Percentiles rank a stretch among this genome's conserved stretches.
These are phyloP conservation scores for Aureobasidium zeae DNA, from an alignment of 2,329 filamentous ascomycete species.

Conservation along the genomic window DNA sequence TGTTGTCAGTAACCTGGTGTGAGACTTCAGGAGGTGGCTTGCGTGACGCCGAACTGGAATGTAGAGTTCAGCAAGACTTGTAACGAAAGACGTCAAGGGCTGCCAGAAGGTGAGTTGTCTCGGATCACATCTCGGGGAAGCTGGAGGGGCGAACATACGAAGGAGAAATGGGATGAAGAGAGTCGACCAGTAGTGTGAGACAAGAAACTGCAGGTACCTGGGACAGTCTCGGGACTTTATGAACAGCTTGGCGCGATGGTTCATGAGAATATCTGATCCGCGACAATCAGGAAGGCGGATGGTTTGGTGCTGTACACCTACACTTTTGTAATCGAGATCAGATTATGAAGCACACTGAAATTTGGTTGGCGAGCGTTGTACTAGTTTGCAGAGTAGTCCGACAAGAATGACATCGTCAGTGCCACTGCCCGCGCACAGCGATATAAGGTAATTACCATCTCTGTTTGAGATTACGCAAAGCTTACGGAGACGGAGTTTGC, in stretches of 20 bases:
- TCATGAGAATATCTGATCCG: not conserved
- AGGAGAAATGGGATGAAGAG: not conserved
- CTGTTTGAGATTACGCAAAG: slow-evolving; percentile 4
- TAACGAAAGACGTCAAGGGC: not conserved
- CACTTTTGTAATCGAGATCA: not conserved
- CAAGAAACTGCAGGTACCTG: slow-evolving; percentile 3
- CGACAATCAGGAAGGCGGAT: not conserved
- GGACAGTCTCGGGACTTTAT: not conserved
- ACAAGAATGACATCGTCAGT: not conserved
- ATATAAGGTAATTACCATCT: not conserved
- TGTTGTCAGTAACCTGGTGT: too few relatives aligned
- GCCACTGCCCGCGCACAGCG: not conserved
- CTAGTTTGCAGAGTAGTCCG: not conserved
- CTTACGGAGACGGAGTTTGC: not conserved
- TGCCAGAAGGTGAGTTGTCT: not conserved
- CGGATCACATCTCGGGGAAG: not conserved
- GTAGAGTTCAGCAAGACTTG: slow-evolving; percentile 4
- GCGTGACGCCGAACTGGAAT: slow-evolving; percentile 1
- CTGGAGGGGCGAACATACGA: not conserved
- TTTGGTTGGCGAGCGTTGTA: too few relatives aligned
- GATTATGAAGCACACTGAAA: not conserved
- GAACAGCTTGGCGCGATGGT: not conserved
- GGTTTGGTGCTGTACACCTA: not conserved
- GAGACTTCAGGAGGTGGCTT: too few relatives aligned
- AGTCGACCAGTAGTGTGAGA: not conserved